Evolutionary conservation across 2,329 filamentous ascomycete genomes (phyloP).

Genomic region (Juglanconis sp.): DNA sequence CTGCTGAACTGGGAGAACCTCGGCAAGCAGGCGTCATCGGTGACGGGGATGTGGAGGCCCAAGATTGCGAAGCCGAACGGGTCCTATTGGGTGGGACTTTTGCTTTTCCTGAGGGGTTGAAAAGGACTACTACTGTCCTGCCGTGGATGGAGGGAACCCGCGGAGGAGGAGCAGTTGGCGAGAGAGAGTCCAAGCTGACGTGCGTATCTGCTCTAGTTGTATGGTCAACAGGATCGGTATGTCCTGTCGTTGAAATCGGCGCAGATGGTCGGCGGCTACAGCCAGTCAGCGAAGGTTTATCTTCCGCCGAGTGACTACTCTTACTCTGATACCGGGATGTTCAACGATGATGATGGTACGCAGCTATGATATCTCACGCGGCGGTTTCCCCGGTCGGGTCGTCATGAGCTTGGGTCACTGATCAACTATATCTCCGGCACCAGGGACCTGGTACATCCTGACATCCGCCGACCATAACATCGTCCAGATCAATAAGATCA

Average conservation of each 20-base stretch:
- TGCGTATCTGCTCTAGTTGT: slow-evolving; percentile 27
- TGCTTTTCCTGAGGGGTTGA: background rate
- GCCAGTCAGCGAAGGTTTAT: slow-evolving; percentile 29
- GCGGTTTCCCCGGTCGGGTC: background rate
- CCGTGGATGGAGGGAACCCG: background rate
- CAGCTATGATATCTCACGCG: background rate
- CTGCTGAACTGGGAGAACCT: slow-evolving; percentile 38
- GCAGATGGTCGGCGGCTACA: slow-evolving; percentile 30
- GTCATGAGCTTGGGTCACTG: background rate
- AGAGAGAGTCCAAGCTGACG: background rate
- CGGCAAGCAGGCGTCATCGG: slow-evolving; percentile 29
- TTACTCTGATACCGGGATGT: slow-evolving; percentile 40
- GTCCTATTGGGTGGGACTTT: slow-evolving; percentile 31
- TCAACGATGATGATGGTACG: slow-evolving; percentile 27
- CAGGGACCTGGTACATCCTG: slow-evolving; percentile 35
- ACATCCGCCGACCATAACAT: slow-evolving; percentile 39
- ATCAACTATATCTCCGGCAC: background rate
- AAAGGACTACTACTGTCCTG: background rate
- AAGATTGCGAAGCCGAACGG: slow-evolving; percentile 40
- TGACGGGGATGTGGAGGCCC: slow-evolving; percentile 37
- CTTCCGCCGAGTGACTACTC: slow-evolving; percentile 35
- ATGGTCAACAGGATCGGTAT: slow-evolving; percentile 37
- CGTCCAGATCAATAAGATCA: slow-evolving; percentile 37
- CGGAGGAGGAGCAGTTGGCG: background rate
- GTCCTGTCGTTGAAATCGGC: slow-evolving; percentile 34